phyloP scores from a whole-genome alignment of 805 yeast genomes.

The Candida namnaoensis region DNA sequence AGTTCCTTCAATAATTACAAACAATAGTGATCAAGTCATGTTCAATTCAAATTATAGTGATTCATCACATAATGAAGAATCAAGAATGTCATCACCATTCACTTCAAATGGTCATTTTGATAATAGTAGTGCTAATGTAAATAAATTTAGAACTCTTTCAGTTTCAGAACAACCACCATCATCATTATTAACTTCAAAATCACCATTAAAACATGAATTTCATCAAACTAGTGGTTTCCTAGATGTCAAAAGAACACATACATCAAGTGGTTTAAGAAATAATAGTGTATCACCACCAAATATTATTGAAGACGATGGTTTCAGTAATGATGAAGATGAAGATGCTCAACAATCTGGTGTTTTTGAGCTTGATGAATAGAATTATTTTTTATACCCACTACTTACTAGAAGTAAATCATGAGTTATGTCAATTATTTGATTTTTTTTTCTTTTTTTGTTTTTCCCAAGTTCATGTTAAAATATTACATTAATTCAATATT shows the following conservation, averaged over 20 bases:
- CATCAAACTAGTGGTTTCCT: slow-evolving; percentile 22
- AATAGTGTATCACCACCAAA: slow-evolving; percentile 8
- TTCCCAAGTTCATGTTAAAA: too few species aligned
- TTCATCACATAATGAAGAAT: neutral
- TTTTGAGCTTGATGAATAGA: slow-evolving; percentile 23
- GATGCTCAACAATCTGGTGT: slow-evolving; percentile 22
- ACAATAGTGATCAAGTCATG: too few species aligned
- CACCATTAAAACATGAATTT: slow-evolving; percentile 3
- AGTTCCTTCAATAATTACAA: slow-evolving; percentile 3
- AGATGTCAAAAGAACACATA: slow-evolving; percentile 12
- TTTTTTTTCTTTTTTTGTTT: too few species aligned
- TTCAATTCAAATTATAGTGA: neutral
- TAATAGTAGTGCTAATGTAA: slow-evolving; percentile 1
- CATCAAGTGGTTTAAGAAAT: slow-evolving; percentile 5
- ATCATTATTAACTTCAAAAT: slow-evolving; percentile 5
- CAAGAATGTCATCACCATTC: slow-evolving; percentile 3
- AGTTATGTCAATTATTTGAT: too few species aligned
- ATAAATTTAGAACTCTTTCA: slow-evolving; percentile 29
- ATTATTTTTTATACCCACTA: too few species aligned
- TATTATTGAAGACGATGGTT: slow-evolving; percentile 6
- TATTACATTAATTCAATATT: too few species aligned
- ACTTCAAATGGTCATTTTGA: too few species aligned
- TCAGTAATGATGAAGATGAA: slow-evolving; percentile 5
- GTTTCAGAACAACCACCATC: slow-evolving; percentile 38
- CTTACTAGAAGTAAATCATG: too few species aligned